These are phyloP conservation scores for Selenicereus undatus DNA, from an alignment of 148 eudicot genomes.

Conservation along the genomic window DNA sequence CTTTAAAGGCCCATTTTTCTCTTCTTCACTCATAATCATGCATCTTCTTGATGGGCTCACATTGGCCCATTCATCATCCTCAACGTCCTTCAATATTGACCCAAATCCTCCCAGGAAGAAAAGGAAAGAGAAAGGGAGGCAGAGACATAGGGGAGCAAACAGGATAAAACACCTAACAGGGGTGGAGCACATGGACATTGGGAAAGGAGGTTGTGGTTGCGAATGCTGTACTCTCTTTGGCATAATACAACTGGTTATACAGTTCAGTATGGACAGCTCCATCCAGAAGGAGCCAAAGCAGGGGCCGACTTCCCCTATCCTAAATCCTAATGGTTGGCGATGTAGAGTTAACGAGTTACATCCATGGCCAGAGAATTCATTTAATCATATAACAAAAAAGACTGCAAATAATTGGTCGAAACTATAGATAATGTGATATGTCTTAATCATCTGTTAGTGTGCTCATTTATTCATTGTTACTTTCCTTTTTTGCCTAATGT, in stretches of 20 bases:
- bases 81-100: neutral
- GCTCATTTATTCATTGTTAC: too few relatives aligned
- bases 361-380: neutral
- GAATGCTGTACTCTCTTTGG: neutral
- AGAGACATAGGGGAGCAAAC: neutral
- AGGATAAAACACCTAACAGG: neutral
- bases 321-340: neutral
- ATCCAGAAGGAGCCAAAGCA: neutral
- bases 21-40: neutral
- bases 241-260: neutral
- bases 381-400: neutral
- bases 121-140: slow-evolving; percentile 13
- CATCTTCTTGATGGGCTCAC: slow-evolving; percentile 34
- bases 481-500: too few relatives aligned
- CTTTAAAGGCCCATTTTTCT: slow-evolving; percentile 37
- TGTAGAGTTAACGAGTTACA: neutral
- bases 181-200: neutral
- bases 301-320: neutral
- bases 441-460: too few relatives aligned
- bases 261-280: too few relatives aligned
- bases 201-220: neutral
- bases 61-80: slow-evolving; percentile 31
- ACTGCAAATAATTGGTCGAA: neutral
- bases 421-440: neutral
- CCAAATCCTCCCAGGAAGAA: slow-evolving; percentile 17